These are phyloP conservation scores for Apiotrichum siamense DNA, from an alignment of 1,284 basidiomycete species.

Conservation along the genomic window DNA sequence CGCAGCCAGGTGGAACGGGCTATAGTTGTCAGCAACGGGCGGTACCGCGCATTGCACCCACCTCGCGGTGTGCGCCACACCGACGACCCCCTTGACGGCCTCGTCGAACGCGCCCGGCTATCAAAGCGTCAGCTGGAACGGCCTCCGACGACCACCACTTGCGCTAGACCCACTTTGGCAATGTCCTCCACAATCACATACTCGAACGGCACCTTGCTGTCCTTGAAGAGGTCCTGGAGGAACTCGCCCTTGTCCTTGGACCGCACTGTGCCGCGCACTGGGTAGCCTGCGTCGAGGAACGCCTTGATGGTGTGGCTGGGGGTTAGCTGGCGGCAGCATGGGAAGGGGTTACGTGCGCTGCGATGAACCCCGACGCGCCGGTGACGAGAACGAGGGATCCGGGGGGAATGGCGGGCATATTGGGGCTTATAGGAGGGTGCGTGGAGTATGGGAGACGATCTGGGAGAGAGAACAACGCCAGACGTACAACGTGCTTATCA, in stretches of 20 bases:
- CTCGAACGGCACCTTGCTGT: constrained; percentile 50
- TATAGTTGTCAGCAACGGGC: too few species aligned
- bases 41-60: too few species aligned
- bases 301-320: too few species aligned
- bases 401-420: background rate
- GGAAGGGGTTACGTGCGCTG: too few species aligned
- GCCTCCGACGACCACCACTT: too few species aligned
- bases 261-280: constrained; percentile 57
- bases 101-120: constrained; percentile 63
- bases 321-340: too few species aligned
- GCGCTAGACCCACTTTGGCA: constrained; percentile 45
- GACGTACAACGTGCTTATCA: too few species aligned
- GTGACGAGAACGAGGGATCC: background rate
- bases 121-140: too few species aligned
- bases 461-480: too few species aligned
- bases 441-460: too few species aligned
- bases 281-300: constrained; percentile 36
- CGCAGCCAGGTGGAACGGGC: constrained; percentile 35
- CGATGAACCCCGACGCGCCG: constrained; percentile 1
- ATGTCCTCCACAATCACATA: constrained; percentile 50
- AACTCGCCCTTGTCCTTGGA: constrained; percentile 53
- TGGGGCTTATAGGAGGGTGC: too few species aligned
- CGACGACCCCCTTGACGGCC: constrained; percentile 61
- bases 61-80: constrained; percentile 48
- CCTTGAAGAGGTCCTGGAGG: constrained; percentile 51